phyloP scores from a whole-genome alignment of 202 grass and related monocot species.

The Eragrostis tef region DNA sequence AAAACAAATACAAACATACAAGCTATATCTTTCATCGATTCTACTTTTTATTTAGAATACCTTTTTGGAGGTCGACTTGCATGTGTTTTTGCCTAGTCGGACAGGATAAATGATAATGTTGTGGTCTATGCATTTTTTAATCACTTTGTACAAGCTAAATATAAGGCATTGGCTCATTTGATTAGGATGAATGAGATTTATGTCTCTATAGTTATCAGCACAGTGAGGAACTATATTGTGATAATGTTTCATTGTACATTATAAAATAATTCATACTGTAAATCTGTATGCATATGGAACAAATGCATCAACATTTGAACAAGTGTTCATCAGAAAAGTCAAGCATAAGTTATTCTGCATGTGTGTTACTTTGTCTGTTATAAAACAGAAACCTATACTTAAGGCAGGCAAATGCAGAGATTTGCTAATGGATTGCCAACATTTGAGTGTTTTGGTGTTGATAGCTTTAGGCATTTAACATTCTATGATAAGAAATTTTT shows the following conservation, averaged over 20 bases:
- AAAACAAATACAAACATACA: background rate
- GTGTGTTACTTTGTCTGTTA: constrained; percentile 21
- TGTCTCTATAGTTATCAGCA: constrained; percentile 2
- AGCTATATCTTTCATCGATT: constrained; percentile 4
- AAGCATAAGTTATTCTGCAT: background rate
- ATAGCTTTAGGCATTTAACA: constrained; percentile 34
- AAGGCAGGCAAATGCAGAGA: constrained; percentile 3
- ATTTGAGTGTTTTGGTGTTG: constrained; percentile 9
- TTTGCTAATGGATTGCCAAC: constrained; percentile 9
- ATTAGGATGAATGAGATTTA: constrained; percentile 1
- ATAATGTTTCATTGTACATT: constrained; percentile 20
- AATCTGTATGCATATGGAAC: background rate
- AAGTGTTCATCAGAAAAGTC: constrained; percentile 5
- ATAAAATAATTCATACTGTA: constrained; percentile 25
- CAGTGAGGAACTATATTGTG: constrained; percentile 14
- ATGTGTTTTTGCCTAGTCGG: background rate
- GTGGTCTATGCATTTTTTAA: background rate
- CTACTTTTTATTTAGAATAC: background rate
- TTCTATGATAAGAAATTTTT: constrained; percentile 10
- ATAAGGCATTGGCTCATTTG: background rate
- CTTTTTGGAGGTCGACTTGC: background rate
- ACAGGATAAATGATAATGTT: background rate
- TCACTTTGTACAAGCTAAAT: constrained; percentile 12
- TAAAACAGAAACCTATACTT: background rate
- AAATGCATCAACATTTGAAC: constrained; percentile 32